Conservation (phyloP, 2,329 filamentous ascomycete genomes). For the Fusarium proliferatum region DNA sequence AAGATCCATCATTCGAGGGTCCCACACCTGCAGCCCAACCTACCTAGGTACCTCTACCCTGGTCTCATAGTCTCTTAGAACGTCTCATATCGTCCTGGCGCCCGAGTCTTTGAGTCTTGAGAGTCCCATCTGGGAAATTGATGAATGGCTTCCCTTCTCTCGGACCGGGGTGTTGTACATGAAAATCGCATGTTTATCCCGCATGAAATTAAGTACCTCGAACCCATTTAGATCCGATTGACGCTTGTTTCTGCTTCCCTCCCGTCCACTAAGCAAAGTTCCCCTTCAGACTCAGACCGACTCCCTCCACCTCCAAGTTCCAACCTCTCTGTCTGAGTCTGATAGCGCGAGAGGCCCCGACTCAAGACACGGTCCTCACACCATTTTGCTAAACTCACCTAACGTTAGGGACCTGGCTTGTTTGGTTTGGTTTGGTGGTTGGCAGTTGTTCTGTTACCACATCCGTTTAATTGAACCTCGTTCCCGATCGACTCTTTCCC, state of each 20-base stretch:
- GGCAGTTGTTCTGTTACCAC: neutral
- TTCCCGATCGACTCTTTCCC: slow-evolving; percentile 10
- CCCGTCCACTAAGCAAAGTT: slow-evolving; percentile 24
- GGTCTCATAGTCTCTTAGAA: slow-evolving; percentile 10
- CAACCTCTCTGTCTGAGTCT: slow-evolving; percentile 18
- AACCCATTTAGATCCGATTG: neutral
- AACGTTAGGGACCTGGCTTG: slow-evolving; percentile 7
- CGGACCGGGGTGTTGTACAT: slow-evolving; percentile 23
- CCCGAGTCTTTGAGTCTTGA: slow-evolving; percentile 41
- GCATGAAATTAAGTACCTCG: slow-evolving; percentile 22
- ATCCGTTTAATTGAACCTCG: slow-evolving; percentile 33
- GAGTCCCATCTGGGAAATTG: slow-evolving; percentile 26
- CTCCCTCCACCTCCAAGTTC: slow-evolving; percentile 6
- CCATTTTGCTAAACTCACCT: slow-evolving; percentile 28
- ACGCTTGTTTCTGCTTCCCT: slow-evolving; percentile 32
- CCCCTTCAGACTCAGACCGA: slow-evolving; percentile 1
- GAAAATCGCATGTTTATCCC: slow-evolving; percentile 11
- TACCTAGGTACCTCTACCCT: neutral
- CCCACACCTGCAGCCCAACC: slow-evolving; percentile 43
- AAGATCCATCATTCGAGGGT: slow-evolving; percentile 14
- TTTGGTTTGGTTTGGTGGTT: slow-evolving; percentile 2
- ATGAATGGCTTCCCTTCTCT: slow-evolving; percentile 20
- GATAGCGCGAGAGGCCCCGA: slow-evolving; percentile 41
- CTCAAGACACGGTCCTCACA: slow-evolving; percentile 42
- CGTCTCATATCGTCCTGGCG: slow-evolving; percentile 47